Evolutionary conservation across 768 basidiomycete species (phyloP), one percentile per base, ranked within the genome.

Genomic region (Kwoniella dendrophila): DNA sequence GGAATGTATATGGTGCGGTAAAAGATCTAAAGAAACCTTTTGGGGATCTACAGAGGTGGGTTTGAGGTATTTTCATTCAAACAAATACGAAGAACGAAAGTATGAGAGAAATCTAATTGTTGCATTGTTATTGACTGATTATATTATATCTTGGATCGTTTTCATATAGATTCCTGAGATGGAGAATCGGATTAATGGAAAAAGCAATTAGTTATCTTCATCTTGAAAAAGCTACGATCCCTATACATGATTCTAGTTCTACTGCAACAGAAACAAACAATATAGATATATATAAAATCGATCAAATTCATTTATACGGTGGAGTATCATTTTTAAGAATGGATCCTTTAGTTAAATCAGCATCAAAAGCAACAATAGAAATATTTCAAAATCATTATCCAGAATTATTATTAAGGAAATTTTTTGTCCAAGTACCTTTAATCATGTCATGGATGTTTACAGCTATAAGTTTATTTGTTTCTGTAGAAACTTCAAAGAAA

Each of bases 1-100:
- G 59, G 59, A 69, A 69, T 40, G 51, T 69, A 2, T 69, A 66
- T 44, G 68, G 68, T 12, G 59, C 54, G 10, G 64, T 63, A 4
- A 65, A 66, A 44, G 57, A 59, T 24, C 24, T 53, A 7, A 48
- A 62, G 33, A 36, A 29, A n/a, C 49, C 58, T 20, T 69, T 69
- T 24, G 57, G 57, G 3, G 64, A 69, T 45, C 48, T 65, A 2
- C 49, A 69, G 12, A 30, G 40, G 64, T 65, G 18, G 22, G 56
- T 26, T n/a, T 4, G 3, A n/a, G n/a, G 16, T 20, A 11, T 56
- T 12, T 22, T 3, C 43, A n/a, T 56, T 56, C 27, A 27, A 2
- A n/a, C 18, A 11, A 33, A 24, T 48, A 29, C 10, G 22, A 26
- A 10, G 24, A 48, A 24, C 4, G n/a, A n/a, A n/a, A n/a, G n/a